phyloP scores from a whole-genome alignment of 805 yeast genomes.

The Candida wancherniae region DNA sequence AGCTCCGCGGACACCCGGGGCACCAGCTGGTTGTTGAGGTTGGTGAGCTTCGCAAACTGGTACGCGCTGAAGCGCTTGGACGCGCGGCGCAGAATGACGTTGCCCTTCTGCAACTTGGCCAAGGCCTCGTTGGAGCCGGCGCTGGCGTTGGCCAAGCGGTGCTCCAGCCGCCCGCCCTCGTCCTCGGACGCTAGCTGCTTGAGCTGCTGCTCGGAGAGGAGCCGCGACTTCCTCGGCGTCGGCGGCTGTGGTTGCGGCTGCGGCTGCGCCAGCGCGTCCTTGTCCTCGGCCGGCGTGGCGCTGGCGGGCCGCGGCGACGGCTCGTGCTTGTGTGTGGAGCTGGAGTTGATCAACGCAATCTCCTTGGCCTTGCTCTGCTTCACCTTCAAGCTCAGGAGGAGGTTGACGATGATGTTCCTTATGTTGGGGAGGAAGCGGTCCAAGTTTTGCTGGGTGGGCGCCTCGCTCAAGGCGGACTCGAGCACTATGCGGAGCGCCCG shows the following conservation, averaged over 20 bases:
- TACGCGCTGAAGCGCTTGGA: constrained; percentile 92
- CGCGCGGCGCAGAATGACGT: constrained; percentile 84
- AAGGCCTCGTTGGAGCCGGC: constrained; percentile 51
- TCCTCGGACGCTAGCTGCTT: constrained; percentile 1
- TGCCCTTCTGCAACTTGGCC: constrained; percentile 73
- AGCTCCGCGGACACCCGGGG: constrained; percentile 11
- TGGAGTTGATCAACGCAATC: constrained; percentile 21
- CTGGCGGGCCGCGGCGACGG: not conserved
- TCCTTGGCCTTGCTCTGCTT: constrained; percentile 62
- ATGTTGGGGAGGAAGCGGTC: constrained; percentile 80
- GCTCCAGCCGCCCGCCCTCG: not conserved
- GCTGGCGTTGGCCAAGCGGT: constrained; percentile 1
- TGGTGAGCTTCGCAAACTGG: constrained; percentile 74
- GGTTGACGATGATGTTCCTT: constrained; percentile 75
- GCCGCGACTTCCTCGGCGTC: constrained; percentile 7
- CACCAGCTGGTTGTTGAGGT: constrained; percentile 19
- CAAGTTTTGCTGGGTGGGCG: constrained; percentile 76
- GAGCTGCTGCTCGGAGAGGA: constrained; percentile 4
- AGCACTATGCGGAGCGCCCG: constrained; percentile 69
- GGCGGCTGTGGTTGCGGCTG: too few species aligned
- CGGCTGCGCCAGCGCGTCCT: constrained; percentile 1
- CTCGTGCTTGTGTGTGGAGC: constrained; percentile 1
- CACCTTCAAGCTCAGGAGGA: constrained; percentile 72
- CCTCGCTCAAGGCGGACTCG: constrained; percentile 81
- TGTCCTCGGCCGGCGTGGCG: not conserved